Conservation (phyloP, 2,329 filamentous ascomycete species). For the Ascochyta clinopodiicola region DNA sequence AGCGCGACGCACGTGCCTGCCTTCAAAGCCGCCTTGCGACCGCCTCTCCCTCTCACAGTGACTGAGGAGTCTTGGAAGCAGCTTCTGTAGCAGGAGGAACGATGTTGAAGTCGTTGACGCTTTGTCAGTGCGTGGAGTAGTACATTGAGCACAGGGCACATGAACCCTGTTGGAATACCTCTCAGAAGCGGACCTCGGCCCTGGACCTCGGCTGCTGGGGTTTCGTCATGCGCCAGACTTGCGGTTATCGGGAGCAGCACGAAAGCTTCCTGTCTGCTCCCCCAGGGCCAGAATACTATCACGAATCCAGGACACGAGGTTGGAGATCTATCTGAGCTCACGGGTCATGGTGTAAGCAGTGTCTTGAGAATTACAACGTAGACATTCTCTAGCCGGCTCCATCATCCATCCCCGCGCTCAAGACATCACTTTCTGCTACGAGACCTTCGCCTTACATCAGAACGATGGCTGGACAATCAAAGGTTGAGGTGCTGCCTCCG, state of each 20-base stretch:
- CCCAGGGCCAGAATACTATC: neutral
- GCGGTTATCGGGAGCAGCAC: slow-evolving; percentile 26
- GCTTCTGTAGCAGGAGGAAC: neutral
- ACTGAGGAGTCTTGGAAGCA: neutral
- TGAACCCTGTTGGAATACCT: neutral
- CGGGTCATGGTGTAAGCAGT: slow-evolving; percentile 6
- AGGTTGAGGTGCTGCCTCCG: slow-evolving; percentile 76
- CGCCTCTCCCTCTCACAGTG: neutral
- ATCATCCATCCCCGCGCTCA: neutral
- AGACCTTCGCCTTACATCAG: neutral
- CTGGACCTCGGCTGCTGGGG: slow-evolving; percentile 45
- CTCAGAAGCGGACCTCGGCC: slow-evolving; percentile 37
- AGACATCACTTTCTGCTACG: neutral
- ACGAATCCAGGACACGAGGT: neutral
- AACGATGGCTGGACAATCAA: slow-evolving; percentile 64
- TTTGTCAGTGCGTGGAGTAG: neutral
- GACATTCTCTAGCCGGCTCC: slow-evolving; percentile 4
- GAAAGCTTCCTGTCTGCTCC: slow-evolving; percentile 25
- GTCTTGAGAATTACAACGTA: neutral
- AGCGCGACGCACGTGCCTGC: slow-evolving; percentile 28
- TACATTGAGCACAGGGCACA: slow-evolving; percentile 7
- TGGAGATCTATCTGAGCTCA: neutral
- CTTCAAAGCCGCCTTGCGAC: slow-evolving; percentile 5
- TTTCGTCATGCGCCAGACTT: slow-evolving; percentile 32
- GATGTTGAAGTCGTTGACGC: neutral